Conservation (phyloP, 805 yeast species). For the Zygoascus ofunaensis region DNA sequence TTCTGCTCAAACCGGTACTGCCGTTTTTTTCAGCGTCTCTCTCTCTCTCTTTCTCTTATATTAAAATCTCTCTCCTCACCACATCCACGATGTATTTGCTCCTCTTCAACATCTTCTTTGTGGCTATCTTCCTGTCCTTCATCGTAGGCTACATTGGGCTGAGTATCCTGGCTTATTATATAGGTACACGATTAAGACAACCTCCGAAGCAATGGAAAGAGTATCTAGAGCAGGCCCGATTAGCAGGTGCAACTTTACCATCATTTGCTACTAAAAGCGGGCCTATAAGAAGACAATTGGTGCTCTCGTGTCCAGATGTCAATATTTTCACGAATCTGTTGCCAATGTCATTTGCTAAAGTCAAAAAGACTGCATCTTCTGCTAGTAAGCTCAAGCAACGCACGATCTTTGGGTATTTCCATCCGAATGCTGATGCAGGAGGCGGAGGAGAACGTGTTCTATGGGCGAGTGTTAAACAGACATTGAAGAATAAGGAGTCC, state of each 20-base stretch:
- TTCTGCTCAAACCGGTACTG: too few species aligned
- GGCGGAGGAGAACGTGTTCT: conserved; percentile 98
- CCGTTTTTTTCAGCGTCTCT: too few species aligned
- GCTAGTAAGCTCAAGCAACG: background rate
- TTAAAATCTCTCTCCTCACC: too few species aligned
- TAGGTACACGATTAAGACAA: conserved; percentile 14
- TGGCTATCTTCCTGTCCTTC: conserved; percentile 1
- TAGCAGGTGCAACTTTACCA: conserved; percentile 16
- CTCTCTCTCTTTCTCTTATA: too few species aligned
- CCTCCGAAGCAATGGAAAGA: conserved; percentile 18
- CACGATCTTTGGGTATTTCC: conserved; percentile 74
- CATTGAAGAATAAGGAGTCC: conserved; percentile 40
- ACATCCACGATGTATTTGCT: background rate
- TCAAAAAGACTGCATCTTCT: conserved; percentile 9
- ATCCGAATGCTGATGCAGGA: conserved; percentile 91
- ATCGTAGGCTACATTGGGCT: conserved; percentile 8
- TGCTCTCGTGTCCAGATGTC: conserved; percentile 27
- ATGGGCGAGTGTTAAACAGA: conserved; percentile 83
- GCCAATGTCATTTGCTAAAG: conserved; percentile 9
- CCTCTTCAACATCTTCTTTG: background rate
- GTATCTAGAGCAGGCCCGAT: conserved; percentile 17
- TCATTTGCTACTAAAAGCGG: conserved; percentile 22
- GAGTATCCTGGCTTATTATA: conserved; percentile 1
- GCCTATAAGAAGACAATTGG: conserved; percentile 32
- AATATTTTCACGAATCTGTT: conserved; percentile 19